Base-by-base conservation (phyloP, 495 filamentous ascomycete genomes). In the Xylaria intraflava region DNA sequence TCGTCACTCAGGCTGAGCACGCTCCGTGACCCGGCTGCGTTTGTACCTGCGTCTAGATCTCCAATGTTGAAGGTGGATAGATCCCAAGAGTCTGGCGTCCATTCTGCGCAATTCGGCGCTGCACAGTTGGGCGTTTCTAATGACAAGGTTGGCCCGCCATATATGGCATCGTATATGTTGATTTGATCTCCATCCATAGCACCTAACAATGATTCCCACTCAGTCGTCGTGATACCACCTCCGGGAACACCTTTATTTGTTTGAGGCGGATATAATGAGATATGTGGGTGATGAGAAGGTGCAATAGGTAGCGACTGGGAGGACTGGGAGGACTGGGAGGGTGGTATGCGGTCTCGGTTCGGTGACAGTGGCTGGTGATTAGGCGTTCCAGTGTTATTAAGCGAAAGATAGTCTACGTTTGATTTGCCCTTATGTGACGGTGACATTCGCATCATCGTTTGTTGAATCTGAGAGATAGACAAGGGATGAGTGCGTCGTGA, bases 91-190 rank as follows among this genome's bases (percentile, higher is more conserved):
- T 79, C 78, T 6, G 79, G 78, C 17, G 78, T 76, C 77, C 75
- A 82, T 36, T 66, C 66, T 9, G 66, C 61, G 24, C 68, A 64
- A 27, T 62, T 61, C 9, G 63, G 39, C 19, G 61, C 49, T 9
- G 63, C 19, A 22, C 65, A 69, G 4, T 58, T 59, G 12, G 72
- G 64, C 6, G 65, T 74, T 14, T 75, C 74, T 19, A 76, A 30
- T 9, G 65, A 65, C 4, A 77, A 41, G 12, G 80, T 76, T 40
- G 80, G 81, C 12, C 86, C 86, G 43, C 87, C 88, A 61, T 91
- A 91, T 48, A 92, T 89, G 9, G 85, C 83, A 56, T 87, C 88
- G 75, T 90, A 93, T 9, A 92, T 82, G 62, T 89, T 91, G 14
- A 83, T 82, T 60, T 81, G 81, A 4, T 85, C 88, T 30, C 82